A percentile compares a stretch with the other conserved stretches of the same genome.
Conservation (phyloP, 1,284 basidiomycete genomes). For the Microstroma glucosiphilum region DNA sequence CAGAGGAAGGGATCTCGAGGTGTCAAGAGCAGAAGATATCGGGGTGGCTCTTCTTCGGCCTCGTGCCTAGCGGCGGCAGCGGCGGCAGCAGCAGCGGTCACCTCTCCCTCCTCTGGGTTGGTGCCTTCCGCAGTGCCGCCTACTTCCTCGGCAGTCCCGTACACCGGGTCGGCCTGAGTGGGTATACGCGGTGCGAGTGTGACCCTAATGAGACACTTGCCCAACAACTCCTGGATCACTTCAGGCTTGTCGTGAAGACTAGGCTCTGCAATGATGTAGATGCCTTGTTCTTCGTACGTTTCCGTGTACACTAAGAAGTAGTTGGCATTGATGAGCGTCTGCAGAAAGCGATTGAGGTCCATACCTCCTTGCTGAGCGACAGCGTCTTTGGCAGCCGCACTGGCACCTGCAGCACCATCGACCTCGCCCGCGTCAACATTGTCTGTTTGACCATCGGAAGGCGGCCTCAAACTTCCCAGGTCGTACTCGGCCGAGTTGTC, state of each 20-base stretch:
- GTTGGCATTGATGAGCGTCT: constrained; percentile 72
- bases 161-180: constrained; percentile 21
- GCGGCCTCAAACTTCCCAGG: constrained; percentile 59
- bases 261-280: constrained; percentile 84
- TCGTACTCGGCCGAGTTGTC: constrained; percentile 93
- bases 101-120: background rate
- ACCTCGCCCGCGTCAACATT: background rate
- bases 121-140: background rate
- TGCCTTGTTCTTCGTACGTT: constrained; percentile 78
- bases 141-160: constrained; percentile 22
- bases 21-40: constrained; percentile 79
- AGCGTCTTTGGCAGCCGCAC: background rate
- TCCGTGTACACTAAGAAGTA: constrained; percentile 94
- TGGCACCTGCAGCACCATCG: background rate
- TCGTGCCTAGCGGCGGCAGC: background rate
- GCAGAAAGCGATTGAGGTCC: constrained; percentile 73
- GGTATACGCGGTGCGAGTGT: constrained; percentile 3
- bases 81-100: constrained; percentile 5
- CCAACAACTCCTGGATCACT: constrained; percentile 71
- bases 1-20: constrained; percentile 84
- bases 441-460: constrained; percentile 10
- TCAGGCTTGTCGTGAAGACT: constrained; percentile 77
- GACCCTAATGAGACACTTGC: constrained; percentile 62
- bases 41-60: constrained; percentile 48
- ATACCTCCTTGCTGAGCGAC: constrained; percentile 7